Percentiles rank a stretch among this genome's conserved stretches.
Evolutionary conservation across 129 eudicot species (phyloP).

Genomic region (Logfia minima): DNA sequence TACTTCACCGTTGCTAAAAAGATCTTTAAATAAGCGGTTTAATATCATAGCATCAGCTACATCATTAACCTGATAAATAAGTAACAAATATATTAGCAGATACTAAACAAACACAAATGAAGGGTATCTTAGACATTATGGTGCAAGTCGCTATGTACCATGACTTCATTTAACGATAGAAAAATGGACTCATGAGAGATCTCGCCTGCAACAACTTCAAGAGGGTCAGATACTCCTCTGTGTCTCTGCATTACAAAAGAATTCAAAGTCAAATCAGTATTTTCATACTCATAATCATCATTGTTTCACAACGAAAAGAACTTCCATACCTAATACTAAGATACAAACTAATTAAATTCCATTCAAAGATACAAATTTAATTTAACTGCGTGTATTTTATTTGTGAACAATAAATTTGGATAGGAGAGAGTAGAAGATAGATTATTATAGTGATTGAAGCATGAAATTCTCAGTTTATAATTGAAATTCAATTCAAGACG

Average conservation of each 20-base stretch:
- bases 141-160: conserved; percentile 53
- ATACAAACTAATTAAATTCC: too few relatives aligned
- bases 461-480: too few relatives aligned
- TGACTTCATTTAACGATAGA: conserved; percentile 85
- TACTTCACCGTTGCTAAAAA: conserved; percentile 72
- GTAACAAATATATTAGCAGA: background rate
- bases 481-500: background rate
- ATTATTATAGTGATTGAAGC: too few relatives aligned
- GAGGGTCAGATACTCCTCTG: conserved; percentile 54
- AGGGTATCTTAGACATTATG: conserved; percentile 23
- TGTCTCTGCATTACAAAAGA: too few relatives aligned
- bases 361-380: background rate
- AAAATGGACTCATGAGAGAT: conserved; percentile 82
- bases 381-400: too few relatives aligned
- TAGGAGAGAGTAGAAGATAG: too few relatives aligned
- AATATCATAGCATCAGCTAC: conserved; percentile 92
- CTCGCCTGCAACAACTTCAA: conserved; percentile 92
- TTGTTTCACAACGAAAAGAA: too few relatives aligned
- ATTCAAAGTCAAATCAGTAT: too few relatives aligned
- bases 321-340: too few relatives aligned
- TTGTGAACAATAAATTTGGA: too few relatives aligned
- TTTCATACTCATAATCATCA: too few relatives aligned
- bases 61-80: conserved; percentile 65
- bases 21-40: conserved; percentile 79
- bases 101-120: background rate